A percentile compares a stretch with the other conserved stretches of the same genome.
These are phyloP conservation scores for Oidiodendron maius DNA, from an alignment of 495 filamentous ascomycete species.

Conservation along the genomic window DNA sequence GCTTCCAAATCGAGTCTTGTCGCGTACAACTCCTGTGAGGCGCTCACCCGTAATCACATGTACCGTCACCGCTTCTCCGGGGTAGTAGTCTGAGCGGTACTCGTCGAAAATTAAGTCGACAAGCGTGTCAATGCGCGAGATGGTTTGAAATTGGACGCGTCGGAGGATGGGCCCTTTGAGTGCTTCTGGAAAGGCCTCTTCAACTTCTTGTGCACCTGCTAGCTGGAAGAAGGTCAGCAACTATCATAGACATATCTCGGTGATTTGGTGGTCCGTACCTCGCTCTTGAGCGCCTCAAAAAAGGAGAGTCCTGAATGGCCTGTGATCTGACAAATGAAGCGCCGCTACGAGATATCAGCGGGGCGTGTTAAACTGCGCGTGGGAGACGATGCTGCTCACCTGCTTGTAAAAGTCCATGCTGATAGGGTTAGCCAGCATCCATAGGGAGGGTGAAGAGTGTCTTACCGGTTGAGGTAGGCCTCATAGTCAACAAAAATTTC, in stretches of 20 bases:
- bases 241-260: too few species aligned
- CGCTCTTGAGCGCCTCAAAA: conserved; percentile 87
- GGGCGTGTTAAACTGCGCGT: not conserved
- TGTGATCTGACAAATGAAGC: conserved; percentile 92
- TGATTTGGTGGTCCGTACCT: conserved; percentile 75
- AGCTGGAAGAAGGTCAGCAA: conserved; percentile 42
- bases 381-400: conserved; percentile 36
- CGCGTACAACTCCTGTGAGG: conserved; percentile 70
- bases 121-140: conserved; percentile 85
- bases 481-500: conserved; percentile 91
- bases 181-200: conserved; percentile 84
- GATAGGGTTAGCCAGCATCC: conserved; percentile 21
- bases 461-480: conserved; percentile 73
- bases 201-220: conserved; percentile 81
- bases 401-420: conserved; percentile 94
- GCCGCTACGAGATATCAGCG: conserved; percentile 46
- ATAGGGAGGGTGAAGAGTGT: conserved; percentile 4
- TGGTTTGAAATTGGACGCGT: conserved; percentile 83
- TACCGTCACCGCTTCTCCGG: conserved; percentile 79
- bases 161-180: conserved; percentile 87
- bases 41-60: conserved; percentile 63
- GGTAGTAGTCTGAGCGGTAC: conserved; percentile 91
- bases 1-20: conserved; percentile 72
- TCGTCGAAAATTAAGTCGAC: conserved; percentile 64
- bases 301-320: conserved; percentile 91